phyloP scores from a whole-genome alignment of 129 eudicot genomes.

The Escallonia rubra region DNA sequence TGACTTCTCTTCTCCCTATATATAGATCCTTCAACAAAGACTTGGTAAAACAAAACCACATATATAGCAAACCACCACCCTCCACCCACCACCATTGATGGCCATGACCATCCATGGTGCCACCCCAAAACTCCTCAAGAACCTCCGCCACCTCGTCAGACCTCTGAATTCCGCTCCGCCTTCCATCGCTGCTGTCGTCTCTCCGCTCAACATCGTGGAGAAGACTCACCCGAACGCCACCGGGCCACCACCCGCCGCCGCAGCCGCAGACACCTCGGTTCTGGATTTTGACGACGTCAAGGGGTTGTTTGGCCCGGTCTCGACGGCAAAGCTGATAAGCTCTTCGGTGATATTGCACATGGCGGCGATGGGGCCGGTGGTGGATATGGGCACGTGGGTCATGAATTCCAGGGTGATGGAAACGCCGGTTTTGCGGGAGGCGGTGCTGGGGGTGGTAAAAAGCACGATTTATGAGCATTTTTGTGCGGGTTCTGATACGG shows the following conservation, averaged over 20 bases:
- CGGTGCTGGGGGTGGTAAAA: constrained; percentile 32
- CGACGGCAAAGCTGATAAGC: constrained; percentile 46
- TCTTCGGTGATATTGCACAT: constrained; percentile 46
- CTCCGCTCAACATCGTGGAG: constrained; percentile 15
- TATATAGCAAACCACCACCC: background rate
- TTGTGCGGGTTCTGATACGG: constrained; percentile 60
- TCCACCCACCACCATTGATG: background rate
- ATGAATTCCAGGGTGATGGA: constrained; percentile 63
- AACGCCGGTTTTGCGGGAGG: constrained; percentile 26
- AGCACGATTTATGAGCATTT: constrained; percentile 75
- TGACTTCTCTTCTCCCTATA: no score
- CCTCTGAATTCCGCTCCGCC: constrained; percentile 26
- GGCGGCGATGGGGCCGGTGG: constrained; percentile 63
- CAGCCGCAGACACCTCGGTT: constrained; percentile 12
- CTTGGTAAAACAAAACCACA: background rate
- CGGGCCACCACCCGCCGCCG: constrained; percentile 5
- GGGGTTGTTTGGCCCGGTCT: constrained; percentile 48
- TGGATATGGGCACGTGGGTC: constrained; percentile 75
- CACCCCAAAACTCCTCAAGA: constrained; percentile 32
- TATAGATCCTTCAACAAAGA: background rate
- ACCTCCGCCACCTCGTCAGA: constrained; percentile 16
- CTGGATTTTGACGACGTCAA: constrained; percentile 49
- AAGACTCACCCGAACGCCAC: constrained; percentile 20
- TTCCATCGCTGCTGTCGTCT: constrained; percentile 15
- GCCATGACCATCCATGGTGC: constrained; percentile 38